Base-by-base conservation (phyloP, 2,329 filamentous ascomycete species). In the Venturia pyrina region DNA sequence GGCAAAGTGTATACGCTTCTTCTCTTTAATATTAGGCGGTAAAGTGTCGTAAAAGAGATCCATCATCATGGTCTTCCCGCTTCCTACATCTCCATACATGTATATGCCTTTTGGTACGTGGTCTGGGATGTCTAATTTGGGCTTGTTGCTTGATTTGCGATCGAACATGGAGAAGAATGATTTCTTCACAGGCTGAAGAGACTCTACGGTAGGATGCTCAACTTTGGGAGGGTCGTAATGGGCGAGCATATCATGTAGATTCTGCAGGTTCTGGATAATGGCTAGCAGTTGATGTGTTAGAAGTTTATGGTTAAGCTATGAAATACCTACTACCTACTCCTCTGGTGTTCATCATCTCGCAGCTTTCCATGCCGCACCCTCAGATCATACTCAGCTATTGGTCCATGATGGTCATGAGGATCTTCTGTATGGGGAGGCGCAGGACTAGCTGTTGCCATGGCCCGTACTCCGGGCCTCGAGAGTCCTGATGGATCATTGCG, bases 1-100 rank as follows among this genome's bases (percentile, higher is more conserved):
- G 81, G 98, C 92, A 78, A 99, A 99, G 80, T 99, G 95, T 73
- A 99, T 97, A 61, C 95, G 85, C 60, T 89, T 96, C 80, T 96
- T 97, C 41, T 87, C 86, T 66, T 82, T 84, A 69, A 98, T 92
- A 67, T 89, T 88, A 19, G 80, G 75, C 0, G 95, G 95, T 28
- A 98, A 80, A 0, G 93, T 97, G 69, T 98, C 93, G 79, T 93
- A 96, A 77, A 98, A 97, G 62, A 99, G 81, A 75, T 99, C 93
- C 95, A 99, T 99, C 74, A 99, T 82, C 95, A 99, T 99, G 2
- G 95, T 99, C 82, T 99, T 99, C 68, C 95, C 95, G 72, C 91
- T 96, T 50, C 95, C 95, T 1, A 99, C 95, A 75, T 99, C 95
- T 67, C 95, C 95, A 73, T 90, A 97, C 76, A 99, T 89, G 77